Percentiles rank a stretch among this genome's conserved stretches.
These are phyloP conservation scores for Sophora flavescens DNA, from an alignment of 306 rosid genomes.

Conservation along the genomic window DNA sequence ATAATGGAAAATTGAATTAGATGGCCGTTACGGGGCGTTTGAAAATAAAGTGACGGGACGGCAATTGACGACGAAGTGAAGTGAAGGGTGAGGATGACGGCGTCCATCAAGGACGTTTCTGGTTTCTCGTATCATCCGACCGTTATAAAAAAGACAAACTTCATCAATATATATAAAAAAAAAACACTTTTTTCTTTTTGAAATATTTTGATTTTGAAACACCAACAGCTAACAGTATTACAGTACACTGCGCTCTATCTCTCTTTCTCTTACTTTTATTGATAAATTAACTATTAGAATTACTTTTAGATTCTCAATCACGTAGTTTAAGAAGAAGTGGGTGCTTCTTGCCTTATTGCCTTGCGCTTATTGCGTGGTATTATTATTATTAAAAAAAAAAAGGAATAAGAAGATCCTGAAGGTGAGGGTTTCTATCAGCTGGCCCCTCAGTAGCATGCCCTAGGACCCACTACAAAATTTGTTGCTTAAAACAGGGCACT, in stretches of 20 bases:
- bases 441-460: constrained; percentile 24
- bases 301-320: constrained; percentile 2
- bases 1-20: constrained; percentile 37
- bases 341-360: neutral
- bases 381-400: neutral
- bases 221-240: neutral
- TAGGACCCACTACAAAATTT: constrained; percentile 45
- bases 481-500: constrained; percentile 10
- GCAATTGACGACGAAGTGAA: neutral
- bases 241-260: neutral
- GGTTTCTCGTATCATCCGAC: constrained; percentile 58
- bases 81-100: constrained; percentile 49
- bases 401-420: neutral
- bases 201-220: constrained; percentile 52
- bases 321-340: constrained; percentile 9
- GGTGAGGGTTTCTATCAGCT: constrained; percentile 12
- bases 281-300: neutral
- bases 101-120: constrained; percentile 56
- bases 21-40: constrained; percentile 59
- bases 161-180: neutral
- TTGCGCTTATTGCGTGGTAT: constrained; percentile 34
- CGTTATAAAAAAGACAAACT: constrained; percentile 66
- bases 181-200: neutral
- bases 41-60: constrained; percentile 43
- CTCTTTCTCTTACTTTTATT: constrained; percentile 2